These are phyloP conservation scores for Carex myosuroides DNA, from an alignment of 176 grass and related monocot species.

Conservation along the genomic window DNA sequence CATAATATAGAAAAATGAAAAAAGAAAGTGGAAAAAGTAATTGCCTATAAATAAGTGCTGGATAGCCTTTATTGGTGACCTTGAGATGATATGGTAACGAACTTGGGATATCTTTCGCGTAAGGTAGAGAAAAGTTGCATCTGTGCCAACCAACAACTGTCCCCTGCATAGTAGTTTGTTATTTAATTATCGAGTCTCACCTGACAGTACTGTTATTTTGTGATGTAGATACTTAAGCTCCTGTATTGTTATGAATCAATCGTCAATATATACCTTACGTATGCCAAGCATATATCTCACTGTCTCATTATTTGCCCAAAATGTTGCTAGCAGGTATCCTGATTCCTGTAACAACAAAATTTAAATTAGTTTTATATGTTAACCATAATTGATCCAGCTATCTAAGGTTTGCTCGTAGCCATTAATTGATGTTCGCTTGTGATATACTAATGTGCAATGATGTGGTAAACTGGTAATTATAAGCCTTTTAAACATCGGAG, in stretches of 20 bases:
- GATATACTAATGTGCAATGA: too few species aligned
- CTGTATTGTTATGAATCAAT: not conserved
- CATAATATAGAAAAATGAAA: not conserved
- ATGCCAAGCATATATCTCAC: slow-evolving; percentile 43
- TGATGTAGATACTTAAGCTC: not conserved
- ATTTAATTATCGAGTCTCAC: not conserved
- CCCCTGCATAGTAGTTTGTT: slow-evolving; percentile 3
- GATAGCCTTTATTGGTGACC: slow-evolving; percentile 42
- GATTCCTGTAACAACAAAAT: slow-evolving; percentile 17
- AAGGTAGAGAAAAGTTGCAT: slow-evolving; percentile 1
- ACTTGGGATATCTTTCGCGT: slow-evolving; percentile 31
- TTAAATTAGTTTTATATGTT: not conserved
- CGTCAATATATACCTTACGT: not conserved
- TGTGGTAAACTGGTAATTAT: not conserved
- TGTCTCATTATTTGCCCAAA: slow-evolving; percentile 49
- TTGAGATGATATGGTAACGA: slow-evolving; percentile 33
- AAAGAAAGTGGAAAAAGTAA: not conserved
- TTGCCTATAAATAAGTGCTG: slow-evolving; percentile 55
- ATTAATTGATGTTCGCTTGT: too few species aligned
- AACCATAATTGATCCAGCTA: not conserved
- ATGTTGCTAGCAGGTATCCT: slow-evolving; percentile 44
- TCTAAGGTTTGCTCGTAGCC: not conserved
- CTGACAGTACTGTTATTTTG: not conserved
- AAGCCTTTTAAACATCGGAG: not conserved
- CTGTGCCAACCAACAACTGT: slow-evolving; percentile 31